Evolutionary conservation across 148 eudicot genomes (phyloP).

Genomic region (Vaccinium myrtillus): DNA sequence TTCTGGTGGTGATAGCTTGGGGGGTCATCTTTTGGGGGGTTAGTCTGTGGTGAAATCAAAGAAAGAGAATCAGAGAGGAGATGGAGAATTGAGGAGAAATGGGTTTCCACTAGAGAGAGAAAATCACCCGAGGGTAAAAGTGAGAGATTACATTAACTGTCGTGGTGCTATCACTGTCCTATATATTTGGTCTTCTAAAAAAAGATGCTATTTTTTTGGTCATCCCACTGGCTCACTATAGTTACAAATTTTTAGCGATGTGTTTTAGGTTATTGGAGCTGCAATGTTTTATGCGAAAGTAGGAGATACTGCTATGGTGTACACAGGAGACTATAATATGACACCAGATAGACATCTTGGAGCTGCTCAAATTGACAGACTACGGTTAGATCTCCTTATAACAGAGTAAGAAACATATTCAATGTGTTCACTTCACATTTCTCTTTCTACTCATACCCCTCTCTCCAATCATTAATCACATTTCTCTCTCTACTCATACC

Average conservation of each 20-base stretch:
- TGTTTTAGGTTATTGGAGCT: constrained; percentile 81
- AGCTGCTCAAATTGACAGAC: constrained; percentile 88
- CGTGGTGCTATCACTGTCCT: no score
- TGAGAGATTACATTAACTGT: neutral
- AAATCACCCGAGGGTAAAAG: neutral
- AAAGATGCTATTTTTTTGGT: neutral
- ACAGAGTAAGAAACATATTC: constrained; percentile 66
- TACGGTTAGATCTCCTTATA: constrained; percentile 82
- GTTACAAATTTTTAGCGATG: neutral
- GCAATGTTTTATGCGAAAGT: constrained; percentile 95
- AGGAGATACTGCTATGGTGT: constrained; percentile 75
- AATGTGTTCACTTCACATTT: no score
- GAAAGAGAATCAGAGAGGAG: neutral
- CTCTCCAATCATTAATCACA: no score
- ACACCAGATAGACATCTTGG: constrained; percentile 97
- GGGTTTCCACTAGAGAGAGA: neutral
- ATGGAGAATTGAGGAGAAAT: neutral
- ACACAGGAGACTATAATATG: constrained; percentile 97
- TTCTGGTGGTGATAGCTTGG: neutral
- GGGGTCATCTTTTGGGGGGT: neutral
- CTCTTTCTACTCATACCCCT: no score
- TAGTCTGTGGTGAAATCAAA: neutral
- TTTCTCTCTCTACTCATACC: no score
- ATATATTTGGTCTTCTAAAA: no score
- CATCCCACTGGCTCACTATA: neutral